Base-by-base conservation (phyloP, 73 alveolate genomes). In the Stentor coeruleus region DNA sequence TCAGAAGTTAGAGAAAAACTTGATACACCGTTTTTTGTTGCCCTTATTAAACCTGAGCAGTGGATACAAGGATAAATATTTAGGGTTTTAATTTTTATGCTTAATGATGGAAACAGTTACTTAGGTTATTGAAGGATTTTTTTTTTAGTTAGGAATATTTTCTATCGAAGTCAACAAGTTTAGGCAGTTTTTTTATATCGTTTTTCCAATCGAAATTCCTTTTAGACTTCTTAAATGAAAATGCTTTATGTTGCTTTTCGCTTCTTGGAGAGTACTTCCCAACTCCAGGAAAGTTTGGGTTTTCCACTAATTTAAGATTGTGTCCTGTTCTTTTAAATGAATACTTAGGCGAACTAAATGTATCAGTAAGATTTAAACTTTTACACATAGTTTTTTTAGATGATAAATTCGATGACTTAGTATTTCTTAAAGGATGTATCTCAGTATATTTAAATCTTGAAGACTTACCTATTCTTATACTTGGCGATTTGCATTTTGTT, bases 291-390 rank as follows among this genome's bases (percentile, higher is more conserved):
- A 49, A 6, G 66, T 49, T 20, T 11, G 20, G 20, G 66, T 49
- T 20, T 49, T 49, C 66, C 6, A 49, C 66, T 6, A 49, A 20
- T 20, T 49, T 49, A 6, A 49, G 20, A 20, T 49, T 49, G 20
- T 49, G 66, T 49, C 66, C 66, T 49, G 66, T 49, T 49, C 66
- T 49, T 49, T 49, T 49, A 49, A 49, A 49, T 11, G 66, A 49
- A 49, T 49, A 49, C 20, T 20, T 6, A 49, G 66, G 66, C 6
- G 66, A n/a, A n/a, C n/a, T 49, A 6, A 49, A 49, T 20, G 6
- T 6, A 11, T 49, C 66, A 49, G 66, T 11, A 20, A 20, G 20
- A 20, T 49, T 49, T 49, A 49, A 49, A 11, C 6, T 49, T 49
- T 49, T 49, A 20, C 66, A 49, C 6, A 11, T 20, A 20, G 66